Conservation (phyloP, 129 eudicot genomes). For the Artemisia annua region DNA sequence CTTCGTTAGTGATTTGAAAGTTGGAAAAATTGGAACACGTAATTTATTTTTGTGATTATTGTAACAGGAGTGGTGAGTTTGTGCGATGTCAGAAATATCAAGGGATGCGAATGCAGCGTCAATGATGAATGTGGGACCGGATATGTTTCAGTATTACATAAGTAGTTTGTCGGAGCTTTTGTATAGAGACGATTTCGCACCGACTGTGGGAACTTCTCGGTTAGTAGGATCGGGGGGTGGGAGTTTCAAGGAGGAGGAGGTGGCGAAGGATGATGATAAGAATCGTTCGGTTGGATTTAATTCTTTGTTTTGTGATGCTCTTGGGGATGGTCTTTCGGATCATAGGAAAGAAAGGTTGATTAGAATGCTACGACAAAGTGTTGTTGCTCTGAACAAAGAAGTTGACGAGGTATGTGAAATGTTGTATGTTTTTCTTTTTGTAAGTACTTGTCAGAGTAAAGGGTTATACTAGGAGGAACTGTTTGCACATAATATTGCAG, state of each 20-base stretch:
- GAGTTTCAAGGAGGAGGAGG: conserved; percentile 20
- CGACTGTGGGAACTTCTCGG: conserved; percentile 25
- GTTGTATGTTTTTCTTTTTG: not conserved
- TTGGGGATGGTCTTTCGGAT: conserved; percentile 47
- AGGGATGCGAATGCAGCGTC: conserved; percentile 21
- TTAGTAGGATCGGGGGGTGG: conserved; percentile 21
- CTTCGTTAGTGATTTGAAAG: not conserved
- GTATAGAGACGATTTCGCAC: conserved; percentile 34
- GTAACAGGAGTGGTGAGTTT: conserved; percentile 16
- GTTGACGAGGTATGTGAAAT: conserved; percentile 63
- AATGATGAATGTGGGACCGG: conserved; percentile 43
- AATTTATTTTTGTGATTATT: not conserved
- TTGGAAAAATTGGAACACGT: not conserved
- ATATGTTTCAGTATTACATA: conserved; percentile 61
- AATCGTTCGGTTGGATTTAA: conserved; percentile 18
- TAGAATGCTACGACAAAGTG: conserved; percentile 53
- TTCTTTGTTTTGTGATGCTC: conserved; percentile 48
- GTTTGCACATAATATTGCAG: too few species aligned
- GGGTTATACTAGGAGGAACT: not conserved
- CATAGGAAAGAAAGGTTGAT: conserved; percentile 48
- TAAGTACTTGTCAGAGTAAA: not conserved
- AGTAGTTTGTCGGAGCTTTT: conserved; percentile 48
- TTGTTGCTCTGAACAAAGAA: conserved; percentile 52
- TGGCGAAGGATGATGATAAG: conserved; percentile 9
- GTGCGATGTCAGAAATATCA: conserved; percentile 40